Conservation (phyloP, 805 yeast species). For the Torulaspora gathmanii region DNA sequence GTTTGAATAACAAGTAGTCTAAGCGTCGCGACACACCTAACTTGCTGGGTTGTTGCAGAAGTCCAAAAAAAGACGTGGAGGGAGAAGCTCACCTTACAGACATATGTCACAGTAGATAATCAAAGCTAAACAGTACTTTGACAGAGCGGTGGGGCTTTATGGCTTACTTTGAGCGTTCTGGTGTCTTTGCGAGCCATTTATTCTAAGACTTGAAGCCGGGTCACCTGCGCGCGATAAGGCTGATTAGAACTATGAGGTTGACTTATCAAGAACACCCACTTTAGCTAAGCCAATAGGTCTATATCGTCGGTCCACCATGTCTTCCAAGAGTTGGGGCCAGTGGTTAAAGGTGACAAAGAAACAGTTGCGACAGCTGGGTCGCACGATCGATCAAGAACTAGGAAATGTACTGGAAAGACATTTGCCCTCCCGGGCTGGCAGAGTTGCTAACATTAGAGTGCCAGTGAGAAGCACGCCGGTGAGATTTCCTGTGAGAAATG, state of each 20-base stretch:
- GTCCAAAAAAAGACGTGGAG: too few relatives aligned
- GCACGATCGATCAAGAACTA: slow-evolving; percentile 19
- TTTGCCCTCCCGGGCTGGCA: slow-evolving; percentile 13
- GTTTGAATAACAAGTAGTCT: too few relatives aligned
- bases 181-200: too few relatives aligned
- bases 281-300: background rate
- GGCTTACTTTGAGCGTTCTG: too few relatives aligned
- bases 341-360: slow-evolving; percentile 21
- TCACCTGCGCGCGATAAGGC: background rate
- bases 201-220: too few relatives aligned
- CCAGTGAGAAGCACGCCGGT: slow-evolving; percentile 15
- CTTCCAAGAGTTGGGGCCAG: slow-evolving; percentile 21
- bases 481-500: slow-evolving; percentile 6
- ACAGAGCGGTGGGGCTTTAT: too few relatives aligned
- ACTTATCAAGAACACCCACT: background rate
- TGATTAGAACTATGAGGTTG: background rate
- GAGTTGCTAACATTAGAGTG: slow-evolving; percentile 11
- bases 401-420: slow-evolving; percentile 16
- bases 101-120: too few relatives aligned
- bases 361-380: slow-evolving; percentile 22
- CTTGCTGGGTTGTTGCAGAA: too few relatives aligned
- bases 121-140: too few relatives aligned
- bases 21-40: too few relatives aligned
- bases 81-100: too few relatives aligned
- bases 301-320: slow-evolving; percentile 10